Evolutionary conservation across 2,329 filamentous ascomycete genomes (phyloP), one percentile per base, ranked within the genome.

Genomic region (Pseudogymnoascus sp.): DNA sequence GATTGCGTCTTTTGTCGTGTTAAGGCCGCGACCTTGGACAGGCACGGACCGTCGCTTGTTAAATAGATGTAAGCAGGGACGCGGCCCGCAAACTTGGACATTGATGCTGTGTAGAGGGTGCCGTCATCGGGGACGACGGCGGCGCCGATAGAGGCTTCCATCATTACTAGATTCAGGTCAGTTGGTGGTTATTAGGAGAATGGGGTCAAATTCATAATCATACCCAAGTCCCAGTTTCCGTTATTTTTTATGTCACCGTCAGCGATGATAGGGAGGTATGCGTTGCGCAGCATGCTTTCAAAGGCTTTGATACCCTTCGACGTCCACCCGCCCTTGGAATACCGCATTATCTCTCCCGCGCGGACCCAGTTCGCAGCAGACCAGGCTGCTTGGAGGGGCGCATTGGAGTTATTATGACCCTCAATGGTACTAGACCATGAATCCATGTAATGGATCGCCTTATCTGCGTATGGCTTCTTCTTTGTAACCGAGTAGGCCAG

Each of bases 371-470:
- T 65, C 5, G 69, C 67, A n/a, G 66, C 70, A 31, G 68, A 65
- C 71, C 71, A 72, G 7, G 67, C 69, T 1, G 70, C 64, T 61
- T 73, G 71, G n/a, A 73, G 52, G 14, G 69, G 66, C 14, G 71
- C 68, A 66, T 73, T 71, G n/a, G 64, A 63, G 28, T 68, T 63
- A 16, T 65, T 67, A 62, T 72, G 71, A 8, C 64, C 67, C 62
- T 70, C 62, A 55, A 73, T 63, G 1, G 64, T 66, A 21, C 59
- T 38, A 3, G 68, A 65, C 67, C 68, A 73, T 14, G 69, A 69
- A 63, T 73, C 67, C 70, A 73, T 73, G 23, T 67, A 66, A 8
- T 64, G 49, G 16, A 73, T 72, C 1, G 71, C 67, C 62, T 70
- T 67, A 12, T 68, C 59, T 7, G 71, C 70, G 52, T 71, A 71